A percentile compares a stretch with the other conserved stretches of the same genome.
Conservation (phyloP, 2,329 filamentous ascomycete genomes). For the Penicillium verrucosum region DNA sequence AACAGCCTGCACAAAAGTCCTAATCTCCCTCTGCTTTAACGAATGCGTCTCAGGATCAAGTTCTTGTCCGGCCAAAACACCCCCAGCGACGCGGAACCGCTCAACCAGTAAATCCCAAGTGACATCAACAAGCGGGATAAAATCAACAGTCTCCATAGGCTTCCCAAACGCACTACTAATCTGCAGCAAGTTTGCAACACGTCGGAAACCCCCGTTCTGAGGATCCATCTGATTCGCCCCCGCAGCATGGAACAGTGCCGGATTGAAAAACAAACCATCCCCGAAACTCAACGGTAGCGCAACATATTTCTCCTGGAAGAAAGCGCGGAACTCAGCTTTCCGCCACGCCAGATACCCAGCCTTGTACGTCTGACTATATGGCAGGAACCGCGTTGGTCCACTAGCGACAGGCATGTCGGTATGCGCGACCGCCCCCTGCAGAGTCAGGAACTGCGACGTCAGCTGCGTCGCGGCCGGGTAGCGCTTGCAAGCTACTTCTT, state of each 20-base stretch:
- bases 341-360: constrained; percentile 60
- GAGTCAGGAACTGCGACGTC: constrained; percentile 56
- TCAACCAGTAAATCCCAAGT: constrained; percentile 55
- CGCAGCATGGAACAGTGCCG: constrained; percentile 61
- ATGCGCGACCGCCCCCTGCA: constrained; percentile 63
- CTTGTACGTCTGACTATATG: constrained; percentile 58
- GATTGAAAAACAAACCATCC: constrained; percentile 64
- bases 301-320: constrained; percentile 54
- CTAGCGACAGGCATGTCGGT: constrained; percentile 57
- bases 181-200: constrained; percentile 61
- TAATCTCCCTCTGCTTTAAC: constrained; percentile 39
- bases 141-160: constrained; percentile 61
- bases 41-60: constrained; percentile 11
- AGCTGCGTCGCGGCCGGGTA: constrained; percentile 55
- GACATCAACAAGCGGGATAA: constrained; percentile 48
- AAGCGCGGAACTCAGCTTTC: constrained; percentile 51
- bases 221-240: constrained; percentile 51
- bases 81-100: constrained; percentile 43
- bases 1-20: constrained; percentile 51
- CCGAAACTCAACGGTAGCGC: constrained; percentile 53
- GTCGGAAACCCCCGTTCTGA: constrained; percentile 39
- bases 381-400: constrained; percentile 60
- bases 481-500: constrained; percentile 42
- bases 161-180: constrained; percentile 62
- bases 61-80: constrained; percentile 16